These are phyloP conservation scores for Paramecium primaurelia DNA, from an alignment of 73 alveolate genomes.

Conservation along the genomic window DNA sequence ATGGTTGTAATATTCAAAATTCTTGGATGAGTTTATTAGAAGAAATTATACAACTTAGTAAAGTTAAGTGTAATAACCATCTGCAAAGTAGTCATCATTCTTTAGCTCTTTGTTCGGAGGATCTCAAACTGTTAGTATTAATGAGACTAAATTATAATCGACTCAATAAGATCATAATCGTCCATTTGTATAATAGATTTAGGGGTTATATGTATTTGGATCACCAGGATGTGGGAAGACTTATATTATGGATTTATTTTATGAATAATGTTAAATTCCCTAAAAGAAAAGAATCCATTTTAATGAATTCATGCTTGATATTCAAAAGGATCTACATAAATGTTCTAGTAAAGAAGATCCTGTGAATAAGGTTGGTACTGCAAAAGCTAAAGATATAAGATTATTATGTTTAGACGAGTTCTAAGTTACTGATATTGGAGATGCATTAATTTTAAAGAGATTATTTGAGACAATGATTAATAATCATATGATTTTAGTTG, in stretches of 20 bases:
- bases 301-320: constrained; percentile 92
- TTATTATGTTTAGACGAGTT: constrained; percentile 91
- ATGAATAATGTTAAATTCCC: constrained; percentile 66
- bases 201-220: constrained; percentile 80
- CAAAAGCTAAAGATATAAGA: constrained; percentile 68
- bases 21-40: background rate
- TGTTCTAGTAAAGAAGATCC: constrained; percentile 74
- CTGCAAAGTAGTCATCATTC: background rate
- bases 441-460: constrained; percentile 91
- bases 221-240: constrained; percentile 95
- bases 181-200: constrained; percentile 12
- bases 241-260: constrained; percentile 89
- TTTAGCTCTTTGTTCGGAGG: constrained; percentile 23
- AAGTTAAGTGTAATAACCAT: background rate
- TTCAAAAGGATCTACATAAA: constrained; percentile 75
- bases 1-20: constrained; percentile 23
- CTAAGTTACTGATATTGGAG: constrained; percentile 92
- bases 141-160: background rate
- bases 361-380: constrained; percentile 70
- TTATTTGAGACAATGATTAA: constrained; percentile 82
- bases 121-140: background rate
- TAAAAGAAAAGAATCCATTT: constrained; percentile 83
- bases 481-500: constrained; percentile 75
- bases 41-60: background rate
- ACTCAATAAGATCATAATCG: background rate